Base-by-base conservation (phyloP, 2,329 filamentous ascomycete genomes). In the Diaporthe sp. region DNA sequence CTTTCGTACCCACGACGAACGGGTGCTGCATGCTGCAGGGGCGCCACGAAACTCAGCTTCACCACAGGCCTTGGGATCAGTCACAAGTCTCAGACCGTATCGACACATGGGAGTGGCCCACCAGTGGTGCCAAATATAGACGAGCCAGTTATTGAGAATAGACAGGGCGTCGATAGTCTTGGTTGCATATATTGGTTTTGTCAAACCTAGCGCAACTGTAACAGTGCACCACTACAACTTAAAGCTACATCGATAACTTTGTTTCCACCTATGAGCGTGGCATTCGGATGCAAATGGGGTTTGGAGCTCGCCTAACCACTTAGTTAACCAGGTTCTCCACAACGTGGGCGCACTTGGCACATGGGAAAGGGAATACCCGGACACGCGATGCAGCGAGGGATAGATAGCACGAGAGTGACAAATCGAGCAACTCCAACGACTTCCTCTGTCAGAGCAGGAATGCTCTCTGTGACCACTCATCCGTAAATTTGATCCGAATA, bases 201-300 rank as follows among this genome's bases (percentile, higher is more conserved):
- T 53, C 22, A 68, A 37, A 39, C 46, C 22, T 19, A 19, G 31
- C 31, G 46, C 28, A 28, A 39, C n/a, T 39, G 5, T 37, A 39
- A 13, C 46, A 28, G 13, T 68, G 65, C 62, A 31, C 62, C 44
- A 25, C 44, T 37, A 51, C 31, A 28, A 34, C 42, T 49, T n/a
- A 17, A 68, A 53, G 31, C 17, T 25, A 25, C 31, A 39, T 39
- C 3, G 13, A n/a, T 53, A 25, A 37, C 46, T 53, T 10, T 42
- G 46, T 68, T 53, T 39, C 65, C 46, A 53, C 65, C 46, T 53
- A 68, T 53, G 31, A 53, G 65, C 6, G 46, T 68, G 65, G 31
- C 44, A 22, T 37, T 17, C 46, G 31, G 22, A 68, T 12, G 22
- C 46, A 25, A 25, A 68, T 10, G 8, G 22, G 31, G 44, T 39